Conservation (phyloP, 2,329 filamentous ascomycete genomes). For the Beauveria sp. region DNA sequence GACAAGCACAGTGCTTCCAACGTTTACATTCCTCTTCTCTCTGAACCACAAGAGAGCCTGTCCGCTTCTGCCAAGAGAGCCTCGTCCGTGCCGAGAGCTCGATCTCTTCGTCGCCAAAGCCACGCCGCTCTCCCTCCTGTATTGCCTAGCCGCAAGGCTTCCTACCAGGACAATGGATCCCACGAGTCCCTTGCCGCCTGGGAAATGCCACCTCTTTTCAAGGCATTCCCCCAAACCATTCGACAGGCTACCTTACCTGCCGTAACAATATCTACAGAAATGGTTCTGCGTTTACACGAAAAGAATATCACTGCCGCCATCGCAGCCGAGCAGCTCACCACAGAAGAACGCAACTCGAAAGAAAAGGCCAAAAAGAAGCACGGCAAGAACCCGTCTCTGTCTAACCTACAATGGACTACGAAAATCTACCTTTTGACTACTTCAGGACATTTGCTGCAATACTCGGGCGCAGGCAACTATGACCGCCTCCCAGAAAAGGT, state of each 20-base stretch:
- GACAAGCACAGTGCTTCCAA: not conserved
- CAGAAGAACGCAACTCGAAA: constrained; percentile 1
- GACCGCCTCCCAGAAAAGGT: constrained; percentile 69
- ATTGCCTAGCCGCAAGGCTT: not conserved
- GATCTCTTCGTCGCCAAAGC: constrained; percentile 1
- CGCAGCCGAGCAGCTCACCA: constrained; percentile 15
- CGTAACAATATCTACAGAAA: constrained; percentile 60
- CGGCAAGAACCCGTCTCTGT: constrained; percentile 22
- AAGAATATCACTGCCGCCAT: constrained; percentile 27
- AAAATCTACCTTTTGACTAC: constrained; percentile 68
- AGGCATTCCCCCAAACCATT: constrained; percentile 77
- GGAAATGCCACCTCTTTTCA: constrained; percentile 71
- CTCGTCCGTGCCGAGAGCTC: constrained; percentile 1
- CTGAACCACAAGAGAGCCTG: not conserved
- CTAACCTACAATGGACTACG: constrained; percentile 56
- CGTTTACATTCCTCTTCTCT: not conserved
- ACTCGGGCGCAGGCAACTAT: constrained; percentile 60
- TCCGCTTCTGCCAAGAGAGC: not conserved
- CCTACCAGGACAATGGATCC: constrained; percentile 10
- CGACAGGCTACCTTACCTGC: constrained; percentile 65
- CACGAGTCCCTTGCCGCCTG: constrained; percentile 38
- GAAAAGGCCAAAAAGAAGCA: constrained; percentile 16
- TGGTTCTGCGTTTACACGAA: constrained; percentile 55
- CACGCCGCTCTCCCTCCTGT: not conserved
- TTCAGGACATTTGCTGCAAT: constrained; percentile 68